phyloP scores from a whole-genome alignment of 1,284 basidiomycete species.

The Fomes fomentarius region DNA sequence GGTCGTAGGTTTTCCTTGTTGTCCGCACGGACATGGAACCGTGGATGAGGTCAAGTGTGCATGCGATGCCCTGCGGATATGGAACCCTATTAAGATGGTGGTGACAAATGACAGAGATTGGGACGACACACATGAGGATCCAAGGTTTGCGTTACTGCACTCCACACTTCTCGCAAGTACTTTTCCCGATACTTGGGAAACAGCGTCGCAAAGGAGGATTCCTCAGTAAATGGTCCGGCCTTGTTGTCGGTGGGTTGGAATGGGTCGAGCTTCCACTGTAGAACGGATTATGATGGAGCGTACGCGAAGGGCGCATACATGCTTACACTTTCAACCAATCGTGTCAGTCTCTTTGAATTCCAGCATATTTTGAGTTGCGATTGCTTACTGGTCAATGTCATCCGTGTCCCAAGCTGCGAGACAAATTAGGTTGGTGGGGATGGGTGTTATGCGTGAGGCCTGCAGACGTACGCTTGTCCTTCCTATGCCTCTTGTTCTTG shows the following conservation, averaged over 20 bases:
- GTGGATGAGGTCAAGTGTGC: constrained; percentile 94
- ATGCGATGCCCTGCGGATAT: constrained; percentile 79
- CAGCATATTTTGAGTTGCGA: not conserved
- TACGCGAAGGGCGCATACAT: not conserved
- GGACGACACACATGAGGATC: constrained; percentile 76
- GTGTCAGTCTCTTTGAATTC: constrained; percentile 23
- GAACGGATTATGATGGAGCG: constrained; percentile 9
- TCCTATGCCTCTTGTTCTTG: constrained; percentile 89
- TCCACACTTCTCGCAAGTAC: constrained; percentile 95
- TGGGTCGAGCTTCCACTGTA: constrained; percentile 86
- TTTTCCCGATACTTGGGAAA: constrained; percentile 99
- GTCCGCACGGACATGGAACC: constrained; percentile 98
- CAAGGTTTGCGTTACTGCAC: constrained; percentile 86
- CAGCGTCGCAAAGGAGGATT: constrained; percentile 96
- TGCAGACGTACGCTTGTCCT: constrained; percentile 81
- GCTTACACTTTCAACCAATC: constrained; percentile 24
- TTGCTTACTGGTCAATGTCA: constrained; percentile 93
- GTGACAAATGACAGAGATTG: not conserved
- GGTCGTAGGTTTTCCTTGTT: constrained; percentile 96
- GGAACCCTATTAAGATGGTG: too few relatives aligned
- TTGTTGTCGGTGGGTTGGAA: constrained; percentile 82
- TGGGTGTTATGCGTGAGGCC: not conserved
- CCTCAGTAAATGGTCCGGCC: constrained; percentile 86
- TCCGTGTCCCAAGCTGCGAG: constrained; percentile 95
- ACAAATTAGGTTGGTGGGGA: constrained; percentile 1